phyloP scores from a whole-genome alignment of 495 filamentous ascomycete species.

The Haplographium delicatum region DNA sequence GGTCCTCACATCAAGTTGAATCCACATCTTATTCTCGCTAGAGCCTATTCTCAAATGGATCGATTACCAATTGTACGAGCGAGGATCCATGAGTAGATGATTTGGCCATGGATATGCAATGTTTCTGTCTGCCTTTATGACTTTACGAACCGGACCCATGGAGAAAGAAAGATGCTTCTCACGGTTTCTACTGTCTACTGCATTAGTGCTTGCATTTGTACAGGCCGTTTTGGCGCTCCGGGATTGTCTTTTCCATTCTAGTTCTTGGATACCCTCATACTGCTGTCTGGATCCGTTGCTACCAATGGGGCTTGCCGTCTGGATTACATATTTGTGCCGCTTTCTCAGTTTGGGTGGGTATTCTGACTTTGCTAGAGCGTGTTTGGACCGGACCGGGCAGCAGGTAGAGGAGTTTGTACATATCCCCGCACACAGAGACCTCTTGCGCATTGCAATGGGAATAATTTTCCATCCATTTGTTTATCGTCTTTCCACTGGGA shows the following conservation, averaged over 20 bases:
- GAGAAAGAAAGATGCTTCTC: slow-evolving; percentile 9
- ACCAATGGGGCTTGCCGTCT: slow-evolving; percentile 16
- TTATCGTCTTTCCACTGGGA: slow-evolving; percentile 2
- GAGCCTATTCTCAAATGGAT: slow-evolving; percentile 16
- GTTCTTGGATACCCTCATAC: slow-evolving; percentile 21
- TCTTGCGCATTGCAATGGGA: slow-evolving; percentile 12
- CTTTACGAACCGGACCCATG: slow-evolving; percentile 18
- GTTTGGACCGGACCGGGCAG: slow-evolving; percentile 25
- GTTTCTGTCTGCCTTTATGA: slow-evolving; percentile 17
- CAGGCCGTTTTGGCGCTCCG: slow-evolving; percentile 22
- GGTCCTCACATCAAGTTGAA: slow-evolving; percentile 7
- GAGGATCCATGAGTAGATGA: slow-evolving; percentile 14
- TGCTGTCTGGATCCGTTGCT: slow-evolving; percentile 27
- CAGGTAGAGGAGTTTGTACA: slow-evolving; percentile 21
- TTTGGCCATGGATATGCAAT: slow-evolving; percentile 13
- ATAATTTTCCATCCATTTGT: slow-evolving; percentile 3
- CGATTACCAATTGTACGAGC: slow-evolving; percentile 14
- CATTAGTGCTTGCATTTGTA: slow-evolving; percentile 26
- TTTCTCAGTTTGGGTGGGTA: slow-evolving; percentile 21
- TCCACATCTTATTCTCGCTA: slow-evolving; percentile 8
- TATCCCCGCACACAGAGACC: slow-evolving; percentile 18
- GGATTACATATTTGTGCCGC: neutral
- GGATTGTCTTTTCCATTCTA: slow-evolving; percentile 10
- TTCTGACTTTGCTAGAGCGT: slow-evolving; percentile 17
- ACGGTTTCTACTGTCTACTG: slow-evolving; percentile 18